Base-by-base conservation (phyloP, 2,329 filamentous ascomycete genomes). In the Stemphylium lycopersici region DNA sequence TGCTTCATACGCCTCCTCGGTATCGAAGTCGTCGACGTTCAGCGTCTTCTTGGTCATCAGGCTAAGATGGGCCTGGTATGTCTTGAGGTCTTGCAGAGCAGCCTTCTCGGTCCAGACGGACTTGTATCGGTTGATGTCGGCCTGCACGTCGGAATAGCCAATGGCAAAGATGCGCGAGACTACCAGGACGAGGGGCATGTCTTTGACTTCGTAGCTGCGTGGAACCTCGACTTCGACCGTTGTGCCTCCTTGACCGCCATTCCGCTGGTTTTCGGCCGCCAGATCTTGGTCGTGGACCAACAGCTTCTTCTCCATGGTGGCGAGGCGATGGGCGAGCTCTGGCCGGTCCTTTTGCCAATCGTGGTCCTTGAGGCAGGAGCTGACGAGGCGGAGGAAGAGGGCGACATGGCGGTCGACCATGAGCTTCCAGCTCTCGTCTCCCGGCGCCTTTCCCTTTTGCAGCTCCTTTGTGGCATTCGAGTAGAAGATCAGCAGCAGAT, bases 361-460 rank as follows among this genome's bases (percentile, higher is more conserved):
- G 63, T 95, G 86, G 62, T 92, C 89, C 66, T 88, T 89, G 61
- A 98, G 79, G 16, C 92, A 90, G 61, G 87, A 86, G 65, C 87
- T 88, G 66, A 96, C 86, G 44, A 99, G 82, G 43, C 95, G 87
- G 61, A 99, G 89, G 72, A 99, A 99, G 56, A 99, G 84, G 44
- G 95, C 95, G 52, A 98, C 88, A 75, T 99, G 95, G 49, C 93
- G 87, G 75, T 99, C 95, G 15, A 96, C 92, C 77, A 98, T 86
- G 54, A 90, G 81, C 78, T 95, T 96, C 90, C 91, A 97, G 48
- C 86, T 85, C 72, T 96, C 91, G 74, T 98, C 93, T 41, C 90
- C 89, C 0, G 87, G 82, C 0, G 84, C 77, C 75, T 90, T 90
- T 48, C 89, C 84, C 73, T 91, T 90, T 75, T 90, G 87, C 68